Evolutionary conservation across 2,329 filamentous ascomycete genomes (phyloP).

Genomic region (Colletotrichum spinosum): DNA sequence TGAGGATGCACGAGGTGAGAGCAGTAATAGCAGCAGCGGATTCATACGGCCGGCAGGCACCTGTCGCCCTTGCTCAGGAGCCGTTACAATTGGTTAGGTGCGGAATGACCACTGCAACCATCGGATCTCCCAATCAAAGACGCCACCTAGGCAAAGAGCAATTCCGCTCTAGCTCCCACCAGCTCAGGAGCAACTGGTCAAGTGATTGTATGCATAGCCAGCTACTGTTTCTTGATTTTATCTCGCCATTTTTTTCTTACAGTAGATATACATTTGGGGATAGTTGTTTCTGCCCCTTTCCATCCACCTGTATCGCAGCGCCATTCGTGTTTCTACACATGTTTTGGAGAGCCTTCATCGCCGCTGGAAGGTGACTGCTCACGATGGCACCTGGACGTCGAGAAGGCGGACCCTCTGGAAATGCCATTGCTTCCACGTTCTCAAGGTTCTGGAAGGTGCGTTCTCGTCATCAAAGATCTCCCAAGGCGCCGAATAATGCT

Average conservation of each 20-base stretch:
- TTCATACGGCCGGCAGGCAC: too few species aligned
- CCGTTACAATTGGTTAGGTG: background rate
- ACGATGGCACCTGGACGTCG: conserved; percentile 51
- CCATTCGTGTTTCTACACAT: conserved; percentile 42
- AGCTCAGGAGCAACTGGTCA: conserved; percentile 12
- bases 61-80: background rate
- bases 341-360: conserved; percentile 51
- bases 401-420: conserved; percentile 33
- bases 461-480: background rate
- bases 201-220: conserved; percentile 24
- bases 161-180: conserved; percentile 1
- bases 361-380: conserved; percentile 56
- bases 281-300: too few species aligned
- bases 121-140: conserved; percentile 7
- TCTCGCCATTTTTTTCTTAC: too few species aligned
- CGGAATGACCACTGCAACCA: conserved; percentile 4
- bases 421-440: conserved; percentile 47
- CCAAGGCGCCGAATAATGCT: conserved; percentile 1
- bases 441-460: conserved; percentile 61
- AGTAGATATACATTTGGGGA: too few species aligned
- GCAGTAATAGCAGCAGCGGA: too few species aligned
- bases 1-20: too few species aligned
- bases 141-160: background rate
- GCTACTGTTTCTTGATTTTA: background rate
- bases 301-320: too few species aligned